Base-by-base conservation (phyloP, 306 rosid species). In the Cicer yamashitae region DNA sequence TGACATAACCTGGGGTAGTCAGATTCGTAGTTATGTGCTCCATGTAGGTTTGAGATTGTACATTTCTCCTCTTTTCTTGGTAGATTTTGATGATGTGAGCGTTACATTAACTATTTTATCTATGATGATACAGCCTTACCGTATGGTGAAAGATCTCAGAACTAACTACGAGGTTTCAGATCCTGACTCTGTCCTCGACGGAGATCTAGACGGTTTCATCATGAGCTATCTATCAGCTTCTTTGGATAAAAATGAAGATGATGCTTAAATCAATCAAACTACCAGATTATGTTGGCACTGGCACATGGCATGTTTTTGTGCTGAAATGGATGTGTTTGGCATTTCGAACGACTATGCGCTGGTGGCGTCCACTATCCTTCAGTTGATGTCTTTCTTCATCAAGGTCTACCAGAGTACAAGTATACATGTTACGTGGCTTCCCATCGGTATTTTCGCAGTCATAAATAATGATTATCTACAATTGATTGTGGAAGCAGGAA, bases 1-100 rank as follows among this genome's bases (percentile, higher is more conserved):
- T 2, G 99, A 91, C 73, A 94, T 92, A 76, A 92, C 97, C 22
- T 90, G 97, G 99, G 99, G 97, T 41, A 90, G 82, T 86, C 99
- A 94, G 89, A 92, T 92, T 25, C 96, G 97, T 20, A 94, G 96
- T 84, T 91, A 92, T 77, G 97, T 94, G 70, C 93, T 94, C 11
- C 99, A 92, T 80, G 99, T 94, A 88, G 84, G 82, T 78, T 69
- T 74, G 43, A 22, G 30, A 69, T 77, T 67, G 30, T 62, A 39
- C 63, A 76, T 70, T 8, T 70, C 56, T 54, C 71, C 46, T 41
- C 3, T 46, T 60, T 67, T 44, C 7, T 4, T 56, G 10, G 68
- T 44, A 60, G 41, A 66, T 38, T 68, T 56, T 48, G n/a, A 70
- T 65, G 30, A 38, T 70, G 50, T 22, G n/a, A 41, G 71, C 70